Percentiles rank a stretch among this genome's conserved stretches.
Conservation (phyloP, 2,329 filamentous ascomycete genomes). For the Colletotrichum liriopes region DNA sequence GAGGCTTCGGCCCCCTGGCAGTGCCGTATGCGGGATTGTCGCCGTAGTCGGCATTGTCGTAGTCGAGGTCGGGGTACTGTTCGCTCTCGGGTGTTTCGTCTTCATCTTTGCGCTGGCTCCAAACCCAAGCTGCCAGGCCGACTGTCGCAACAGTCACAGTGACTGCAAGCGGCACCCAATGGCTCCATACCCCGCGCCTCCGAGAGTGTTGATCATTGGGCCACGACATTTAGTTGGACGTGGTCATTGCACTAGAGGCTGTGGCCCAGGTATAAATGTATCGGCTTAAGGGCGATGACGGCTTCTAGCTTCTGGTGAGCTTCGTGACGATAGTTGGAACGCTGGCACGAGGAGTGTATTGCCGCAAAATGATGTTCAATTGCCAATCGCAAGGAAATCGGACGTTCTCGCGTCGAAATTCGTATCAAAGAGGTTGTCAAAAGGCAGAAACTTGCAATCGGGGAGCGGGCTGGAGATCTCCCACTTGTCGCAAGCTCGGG, state of each 20-base stretch:
- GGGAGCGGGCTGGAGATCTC: constrained; percentile 30
- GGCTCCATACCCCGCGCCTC: constrained; percentile 75
- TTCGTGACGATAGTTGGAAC: neutral
- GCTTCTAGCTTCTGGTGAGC: constrained; percentile 10
- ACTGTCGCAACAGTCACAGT: constrained; percentile 91
- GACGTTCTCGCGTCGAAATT: neutral
- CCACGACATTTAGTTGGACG: constrained; percentile 67
- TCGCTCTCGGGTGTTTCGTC: constrained; percentile 78
- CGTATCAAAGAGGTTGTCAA: constrained; percentile 14
- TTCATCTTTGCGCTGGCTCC: constrained; percentile 87
- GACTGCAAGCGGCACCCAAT: constrained; percentile 90
- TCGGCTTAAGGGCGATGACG: constrained; percentile 8
- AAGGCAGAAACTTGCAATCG: constrained; percentile 15
- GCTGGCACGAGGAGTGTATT: neutral
- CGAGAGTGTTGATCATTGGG: constrained; percentile 75
- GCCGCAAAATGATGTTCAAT: neutral
- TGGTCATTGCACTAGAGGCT: constrained; percentile 41
- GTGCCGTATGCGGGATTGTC: constrained; percentile 67
- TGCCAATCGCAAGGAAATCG: constrained; percentile 2
- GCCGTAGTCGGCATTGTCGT: constrained; percentile 66
- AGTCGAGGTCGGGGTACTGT: constrained; percentile 65
- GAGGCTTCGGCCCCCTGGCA: constrained; percentile 52
- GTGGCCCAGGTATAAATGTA: constrained; percentile 22
- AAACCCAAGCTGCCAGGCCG: constrained; percentile 91
- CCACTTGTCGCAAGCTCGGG: constrained; percentile 40